These are phyloP conservation scores for Ascochyta clinopodiicola DNA, from an alignment of 2,329 filamentous ascomycete genomes.

Conservation along the genomic window DNA sequence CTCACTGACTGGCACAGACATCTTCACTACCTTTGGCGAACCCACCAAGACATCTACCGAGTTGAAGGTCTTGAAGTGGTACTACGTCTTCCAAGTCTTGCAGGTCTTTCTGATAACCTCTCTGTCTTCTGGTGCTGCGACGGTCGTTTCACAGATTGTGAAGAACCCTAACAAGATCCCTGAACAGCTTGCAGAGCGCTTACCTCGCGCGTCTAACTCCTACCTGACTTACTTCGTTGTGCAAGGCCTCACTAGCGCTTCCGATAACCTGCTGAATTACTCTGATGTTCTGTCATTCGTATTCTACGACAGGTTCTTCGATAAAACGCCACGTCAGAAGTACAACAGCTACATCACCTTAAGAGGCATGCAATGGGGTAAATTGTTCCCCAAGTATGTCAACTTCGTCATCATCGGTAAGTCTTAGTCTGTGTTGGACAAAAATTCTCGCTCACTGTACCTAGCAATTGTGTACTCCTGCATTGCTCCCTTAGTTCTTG, in stretches of 20 bases:
- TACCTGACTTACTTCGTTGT: constrained; percentile 96
- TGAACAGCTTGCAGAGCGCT: constrained; percentile 70
- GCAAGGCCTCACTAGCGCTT: constrained; percentile 82
- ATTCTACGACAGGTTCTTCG: constrained; percentile 75
- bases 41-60: constrained; percentile 82
- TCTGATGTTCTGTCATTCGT: constrained; percentile 75
- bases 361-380: constrained; percentile 48
- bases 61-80: constrained; percentile 86
- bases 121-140: constrained; percentile 78
- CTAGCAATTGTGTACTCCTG: constrained; percentile 82
- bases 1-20: constrained; percentile 57
- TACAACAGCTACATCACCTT: constrained; percentile 44
- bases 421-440: not conserved
- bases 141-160: constrained; percentile 68
- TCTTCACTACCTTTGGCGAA: constrained; percentile 80
- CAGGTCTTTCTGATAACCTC: constrained; percentile 93
- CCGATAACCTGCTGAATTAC: constrained; percentile 76
- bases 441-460: constrained; percentile 15
- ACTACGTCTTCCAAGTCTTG: constrained; percentile 88
- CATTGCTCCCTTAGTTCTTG: constrained; percentile 83
- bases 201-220: constrained; percentile 89
- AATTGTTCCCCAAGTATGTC: constrained; percentile 50
- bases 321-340: constrained; percentile 69
- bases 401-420: constrained; percentile 52
- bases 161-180: constrained; percentile 68